Evolutionary conservation across 192 early-diverging fungal species (phyloP).

Genomic region (Gigaspora rosea): DNA sequence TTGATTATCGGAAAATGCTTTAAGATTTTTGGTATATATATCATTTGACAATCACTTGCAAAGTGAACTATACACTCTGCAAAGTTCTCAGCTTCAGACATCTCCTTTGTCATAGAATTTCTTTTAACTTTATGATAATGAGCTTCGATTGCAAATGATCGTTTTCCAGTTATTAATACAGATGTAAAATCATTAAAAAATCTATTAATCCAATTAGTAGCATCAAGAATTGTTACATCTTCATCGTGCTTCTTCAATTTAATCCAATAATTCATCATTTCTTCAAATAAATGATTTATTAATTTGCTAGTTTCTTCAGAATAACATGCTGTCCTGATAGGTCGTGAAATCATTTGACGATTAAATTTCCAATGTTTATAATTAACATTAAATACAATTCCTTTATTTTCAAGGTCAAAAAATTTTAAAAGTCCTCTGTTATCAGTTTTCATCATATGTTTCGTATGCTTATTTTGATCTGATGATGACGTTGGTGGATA

Average conservation of each 20-base stretch:
- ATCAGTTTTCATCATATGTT: slow-evolving; percentile 8
- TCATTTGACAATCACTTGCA: slow-evolving; percentile 2
- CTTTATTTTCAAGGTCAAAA: neutral
- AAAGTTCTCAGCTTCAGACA: slow-evolving; percentile 7
- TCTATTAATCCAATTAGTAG: slow-evolving; percentile 8
- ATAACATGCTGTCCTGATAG: neutral
- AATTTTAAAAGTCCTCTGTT: slow-evolving; percentile 8
- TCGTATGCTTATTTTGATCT: neutral
- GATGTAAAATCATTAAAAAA: slow-evolving; percentile 23
- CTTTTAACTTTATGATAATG: slow-evolving; percentile 14
- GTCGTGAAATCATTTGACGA: slow-evolving; percentile 1
- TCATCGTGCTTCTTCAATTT: neutral
- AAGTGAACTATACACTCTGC: neutral
- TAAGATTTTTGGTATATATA: slow-evolving; percentile 21
- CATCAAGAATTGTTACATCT: neutral
- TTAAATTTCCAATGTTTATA: slow-evolving; percentile 12
- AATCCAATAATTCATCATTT: slow-evolving; percentile 12
- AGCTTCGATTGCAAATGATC: neutral
- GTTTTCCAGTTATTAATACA: slow-evolving; percentile 14
- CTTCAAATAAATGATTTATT: slow-evolving; percentile 11
- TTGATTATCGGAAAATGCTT: slow-evolving; percentile 5
- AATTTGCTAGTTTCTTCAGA: neutral
- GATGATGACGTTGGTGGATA: neutral
- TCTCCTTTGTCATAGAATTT: neutral
- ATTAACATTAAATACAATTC: neutral